phyloP scores from a whole-genome alignment of 2,329 filamentous ascomycete genomes.

The Verticillium nonalfalfae region DNA sequence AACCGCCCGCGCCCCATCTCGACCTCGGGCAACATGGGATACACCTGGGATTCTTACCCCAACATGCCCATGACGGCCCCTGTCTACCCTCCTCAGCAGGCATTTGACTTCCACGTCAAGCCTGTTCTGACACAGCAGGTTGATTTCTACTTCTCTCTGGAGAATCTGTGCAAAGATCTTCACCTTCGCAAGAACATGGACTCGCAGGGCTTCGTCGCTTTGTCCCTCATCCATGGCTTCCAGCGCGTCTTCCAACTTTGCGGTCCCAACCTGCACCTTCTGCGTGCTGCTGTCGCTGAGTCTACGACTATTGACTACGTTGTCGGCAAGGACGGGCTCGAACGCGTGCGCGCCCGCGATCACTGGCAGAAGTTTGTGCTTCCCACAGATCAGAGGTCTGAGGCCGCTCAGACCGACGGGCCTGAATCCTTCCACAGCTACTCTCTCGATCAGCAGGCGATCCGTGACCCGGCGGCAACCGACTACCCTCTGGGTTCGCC shows the following conservation, averaged over 20 bases:
- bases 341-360: constrained; percentile 68
- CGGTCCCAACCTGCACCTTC: constrained; percentile 54
- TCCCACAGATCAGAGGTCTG: constrained; percentile 62
- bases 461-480: constrained; percentile 22
- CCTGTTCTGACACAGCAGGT: constrained; percentile 42
- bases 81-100: constrained; percentile 21
- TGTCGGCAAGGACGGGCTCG: constrained; percentile 67
- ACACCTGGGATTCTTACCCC: not conserved
- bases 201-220: constrained; percentile 81
- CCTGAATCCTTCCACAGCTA: constrained; percentile 32
- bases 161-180: constrained; percentile 91
- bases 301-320: constrained; percentile 70
- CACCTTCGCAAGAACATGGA: constrained; percentile 91
- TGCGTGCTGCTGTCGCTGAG: constrained; percentile 69
- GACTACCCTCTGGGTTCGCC: constrained; percentile 22
- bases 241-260: constrained; percentile 69
- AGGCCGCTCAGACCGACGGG: constrained; percentile 68
- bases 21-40: not conserved
- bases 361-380: constrained; percentile 79
- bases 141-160: constrained; percentile 95
- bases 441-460: constrained; percentile 14
- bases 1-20: constrained; percentile 13
- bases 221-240: constrained; percentile 78
- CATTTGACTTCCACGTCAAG: not conserved
- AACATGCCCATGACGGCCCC: constrained; percentile 20